Conservation (phyloP, 768 basidiomycete genomes). For the Tulasnella sp. region DNA sequence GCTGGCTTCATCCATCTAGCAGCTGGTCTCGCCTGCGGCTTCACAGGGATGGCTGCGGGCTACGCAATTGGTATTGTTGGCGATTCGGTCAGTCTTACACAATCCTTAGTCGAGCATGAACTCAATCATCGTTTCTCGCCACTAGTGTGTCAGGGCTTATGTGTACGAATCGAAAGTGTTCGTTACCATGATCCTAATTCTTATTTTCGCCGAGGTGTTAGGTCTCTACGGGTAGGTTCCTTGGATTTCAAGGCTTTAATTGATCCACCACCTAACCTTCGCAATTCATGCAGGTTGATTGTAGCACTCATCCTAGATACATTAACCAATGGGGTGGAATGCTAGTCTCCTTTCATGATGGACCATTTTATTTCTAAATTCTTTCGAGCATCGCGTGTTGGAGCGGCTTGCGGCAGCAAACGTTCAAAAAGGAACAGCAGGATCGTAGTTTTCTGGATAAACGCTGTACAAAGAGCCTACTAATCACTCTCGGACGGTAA, state of each 20-base stretch:
- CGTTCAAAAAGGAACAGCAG: not conserved
- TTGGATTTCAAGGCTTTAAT: slow-evolving; percentile 22
- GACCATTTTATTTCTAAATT: not conserved
- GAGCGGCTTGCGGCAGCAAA: not conserved
- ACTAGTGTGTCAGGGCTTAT: slow-evolving; percentile 87
- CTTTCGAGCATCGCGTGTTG: not conserved
- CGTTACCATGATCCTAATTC: slow-evolving; percentile 93
- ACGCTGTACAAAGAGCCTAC: not conserved
- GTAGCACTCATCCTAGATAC: slow-evolving; percentile 93
- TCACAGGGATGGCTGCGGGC: slow-evolving; percentile 89
- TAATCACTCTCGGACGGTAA: not conserved
- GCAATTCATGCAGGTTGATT: slow-evolving; percentile 43
- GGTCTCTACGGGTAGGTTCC: slow-evolving; percentile 73
- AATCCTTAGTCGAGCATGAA: not conserved
- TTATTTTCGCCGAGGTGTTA: slow-evolving; percentile 88
- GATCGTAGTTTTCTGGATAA: not conserved
- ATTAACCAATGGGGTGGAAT: slow-evolving; percentile 49
- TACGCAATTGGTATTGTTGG: slow-evolving; percentile 94
- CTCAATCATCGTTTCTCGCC: not conserved
- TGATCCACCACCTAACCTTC: slow-evolving; percentile 34
- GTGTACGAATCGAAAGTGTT: slow-evolving; percentile 88
- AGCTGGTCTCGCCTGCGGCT: slow-evolving; percentile 85
- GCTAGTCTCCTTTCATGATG: slow-evolving; percentile 28
- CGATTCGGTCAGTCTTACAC: slow-evolving; percentile 65
- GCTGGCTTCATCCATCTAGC: slow-evolving; percentile 90